A percentile compares a stretch with the other conserved stretches of the same genome.
Conservation (phyloP, 2,329 filamentous ascomycete genomes). For the Magnaporthiopsis incrustans region DNA sequence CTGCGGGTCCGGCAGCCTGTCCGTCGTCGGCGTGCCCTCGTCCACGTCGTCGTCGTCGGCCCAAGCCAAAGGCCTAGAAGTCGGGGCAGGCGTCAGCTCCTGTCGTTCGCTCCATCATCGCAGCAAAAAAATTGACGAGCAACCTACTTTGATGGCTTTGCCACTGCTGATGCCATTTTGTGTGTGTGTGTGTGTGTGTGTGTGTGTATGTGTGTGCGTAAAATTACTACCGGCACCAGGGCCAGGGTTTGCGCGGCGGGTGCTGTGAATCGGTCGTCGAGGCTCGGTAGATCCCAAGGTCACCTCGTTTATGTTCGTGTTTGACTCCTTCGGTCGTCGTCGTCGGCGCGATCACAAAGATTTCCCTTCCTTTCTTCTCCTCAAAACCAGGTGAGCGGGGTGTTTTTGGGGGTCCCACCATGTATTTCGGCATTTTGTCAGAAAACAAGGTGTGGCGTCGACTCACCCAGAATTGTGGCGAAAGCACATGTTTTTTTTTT, state of each 20-base stretch:
- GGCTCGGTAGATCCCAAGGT: not conserved
- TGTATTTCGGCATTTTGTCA: slow-evolving; percentile 4
- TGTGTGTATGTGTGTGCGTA: too few species aligned
- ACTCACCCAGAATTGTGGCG: not conserved
- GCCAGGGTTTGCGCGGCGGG: not conserved
- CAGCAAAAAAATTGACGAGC: too few species aligned
- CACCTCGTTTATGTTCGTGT: not conserved
- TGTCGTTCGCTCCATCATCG: not conserved
- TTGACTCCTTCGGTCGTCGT: not conserved
- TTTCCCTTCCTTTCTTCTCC: not conserved
- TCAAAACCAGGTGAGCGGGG: not conserved
- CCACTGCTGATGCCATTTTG: not conserved
- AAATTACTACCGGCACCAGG: not conserved
- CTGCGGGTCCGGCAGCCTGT: slow-evolving; percentile 72
- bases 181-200: not conserved
- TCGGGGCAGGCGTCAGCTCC: not conserved
- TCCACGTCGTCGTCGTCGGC: slow-evolving; percentile 73
- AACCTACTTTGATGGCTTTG: not conserved
- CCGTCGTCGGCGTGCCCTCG: slow-evolving; percentile 51
- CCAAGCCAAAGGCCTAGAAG: slow-evolving; percentile 2
- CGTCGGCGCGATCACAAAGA: not conserved
- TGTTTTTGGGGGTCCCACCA: slow-evolving; percentile 8
- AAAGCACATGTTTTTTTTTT: not conserved
- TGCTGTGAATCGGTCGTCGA: not conserved
- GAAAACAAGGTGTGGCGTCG: slow-evolving; percentile 3